These are phyloP conservation scores for Amyloporia xantha DNA, from an alignment of 768 basidiomycete genomes.

Conservation along the genomic window DNA sequence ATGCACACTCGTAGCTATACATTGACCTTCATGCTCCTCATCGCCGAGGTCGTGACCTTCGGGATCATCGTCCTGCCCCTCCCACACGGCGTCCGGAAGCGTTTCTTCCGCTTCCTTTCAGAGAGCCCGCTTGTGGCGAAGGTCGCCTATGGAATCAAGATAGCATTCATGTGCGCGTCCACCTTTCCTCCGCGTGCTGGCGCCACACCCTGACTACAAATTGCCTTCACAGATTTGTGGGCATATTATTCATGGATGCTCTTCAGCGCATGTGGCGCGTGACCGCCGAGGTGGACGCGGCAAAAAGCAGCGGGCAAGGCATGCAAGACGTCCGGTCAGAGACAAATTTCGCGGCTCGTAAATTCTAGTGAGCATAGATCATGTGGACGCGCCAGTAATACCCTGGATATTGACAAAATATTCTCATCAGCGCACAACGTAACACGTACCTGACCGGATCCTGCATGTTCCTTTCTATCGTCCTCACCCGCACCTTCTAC, in stretches of 20 bases:
- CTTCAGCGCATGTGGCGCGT: conserved; percentile 89
- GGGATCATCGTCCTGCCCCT: conserved; percentile 78
- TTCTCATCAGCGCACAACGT: conserved; percentile 66
- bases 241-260: conserved; percentile 83
- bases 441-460: conserved; percentile 93
- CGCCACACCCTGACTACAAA: neutral
- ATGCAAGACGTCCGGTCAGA: conserved; percentile 67
- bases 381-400: neutral
- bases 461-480: conserved; percentile 91
- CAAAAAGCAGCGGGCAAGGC: conserved; percentile 47
- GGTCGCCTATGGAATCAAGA: conserved; percentile 86
- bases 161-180: conserved; percentile 79
- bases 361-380: conserved; percentile 68
- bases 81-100: conserved; percentile 68
- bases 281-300: conserved; percentile 61
- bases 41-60: conserved; percentile 83
- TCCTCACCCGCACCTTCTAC: conserved; percentile 88
- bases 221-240: conserved; percentile 55
- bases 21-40: conserved; percentile 75
- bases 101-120: conserved; percentile 64
- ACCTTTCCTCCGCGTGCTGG: neutral
- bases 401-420: neutral
- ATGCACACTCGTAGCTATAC: conserved; percentile 47
- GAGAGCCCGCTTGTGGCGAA: conserved; percentile 71
- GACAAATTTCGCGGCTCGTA: conserved; percentile 84